Evolutionary conservation across 495 filamentous ascomycete species (phyloP), one percentile per base, ranked within the genome.

Genomic region (Penicillium coffeae): DNA sequence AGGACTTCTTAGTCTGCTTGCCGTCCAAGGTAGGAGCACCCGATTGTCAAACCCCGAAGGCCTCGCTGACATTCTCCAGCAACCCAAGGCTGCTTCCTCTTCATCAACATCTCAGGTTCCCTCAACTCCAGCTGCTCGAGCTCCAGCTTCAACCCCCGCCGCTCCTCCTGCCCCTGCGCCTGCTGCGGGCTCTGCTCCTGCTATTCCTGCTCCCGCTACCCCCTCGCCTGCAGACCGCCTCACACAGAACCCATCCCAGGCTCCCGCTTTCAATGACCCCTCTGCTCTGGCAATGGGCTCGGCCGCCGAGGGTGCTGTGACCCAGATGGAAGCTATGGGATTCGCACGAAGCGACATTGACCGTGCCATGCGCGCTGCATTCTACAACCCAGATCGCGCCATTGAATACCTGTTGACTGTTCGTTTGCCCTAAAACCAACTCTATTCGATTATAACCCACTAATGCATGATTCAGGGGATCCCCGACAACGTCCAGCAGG

Each of bases 1-100:
- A 97, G 79, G 93, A 93, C 19, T 97, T 96, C 66, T 86, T 98
- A 57, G 94, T 98, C 36, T 98, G 93, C 69, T 93, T 98, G 81
- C 82, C 93, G 37, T 85, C 84, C 49, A 96, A 97, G 88, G 92
- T 95, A 79, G 52, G 27, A 8, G 10, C n/a, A 15, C 42, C 8
- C 12, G 20, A 0, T 25, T 13, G 35, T 21, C 3, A 12, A 12
- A 19, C 12, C 14, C 19, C 19, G 14, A 10, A 33, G 4, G 12
- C 20, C 8, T 32, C 22, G 32, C 42, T 45, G 16, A 45, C 32
- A 15, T 47, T 35, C 22, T 25, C 16, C 21, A 47, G 61, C 59
- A 84, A 81, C 89, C 88, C 50, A 93, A 91, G 75, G 62, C 82
- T 33, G 63, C 79, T n/a, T 69, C 85, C 15, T n/a, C n/a, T n/a